Percentiles rank a stretch among this genome's conserved stretches.
phyloP scores from a whole-genome alignment of 108 stramenopile species.

The Nannochloropsis oceanica region DNA sequence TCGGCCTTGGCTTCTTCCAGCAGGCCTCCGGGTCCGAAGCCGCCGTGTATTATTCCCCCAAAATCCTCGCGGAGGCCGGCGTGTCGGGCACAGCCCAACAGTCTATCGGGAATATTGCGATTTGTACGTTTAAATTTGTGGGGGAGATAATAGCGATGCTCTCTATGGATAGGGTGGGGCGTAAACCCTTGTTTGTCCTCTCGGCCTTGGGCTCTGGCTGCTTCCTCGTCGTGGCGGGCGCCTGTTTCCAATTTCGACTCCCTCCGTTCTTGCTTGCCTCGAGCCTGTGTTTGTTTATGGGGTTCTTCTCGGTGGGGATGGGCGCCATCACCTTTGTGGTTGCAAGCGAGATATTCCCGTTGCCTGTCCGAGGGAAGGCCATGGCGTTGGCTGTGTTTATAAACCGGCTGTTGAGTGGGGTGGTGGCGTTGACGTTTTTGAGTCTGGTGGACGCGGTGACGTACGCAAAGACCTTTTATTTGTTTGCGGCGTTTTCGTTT shows the following conservation, averaged over 20 bases:
- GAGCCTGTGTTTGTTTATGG: slow-evolving; percentile 33
- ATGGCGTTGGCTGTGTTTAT: slow-evolving; percentile 34
- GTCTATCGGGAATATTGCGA: slow-evolving; percentile 20
- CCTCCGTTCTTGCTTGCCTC: not conserved
- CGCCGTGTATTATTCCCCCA: slow-evolving; percentile 28
- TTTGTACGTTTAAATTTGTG: slow-evolving; percentile 22
- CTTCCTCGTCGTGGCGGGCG: slow-evolving; percentile 18
- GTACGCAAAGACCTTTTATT: slow-evolving; percentile 21
- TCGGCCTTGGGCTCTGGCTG: not conserved
- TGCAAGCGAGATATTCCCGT: slow-evolving; percentile 35
- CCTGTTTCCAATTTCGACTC: not conserved
- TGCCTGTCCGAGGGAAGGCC: slow-evolving; percentile 30
- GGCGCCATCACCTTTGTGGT: slow-evolving; percentile 37
- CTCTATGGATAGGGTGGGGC: not conserved
- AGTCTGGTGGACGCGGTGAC: slow-evolving; percentile 2
- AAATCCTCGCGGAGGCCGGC: not conserved
- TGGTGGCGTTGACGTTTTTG: slow-evolving; percentile 31
- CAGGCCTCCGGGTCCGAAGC: slow-evolving; percentile 31
- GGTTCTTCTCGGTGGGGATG: slow-evolving; percentile 29
- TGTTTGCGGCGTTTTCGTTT: slow-evolving; percentile 14
- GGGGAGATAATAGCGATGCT: slow-evolving; percentile 9
- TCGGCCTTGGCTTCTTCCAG: slow-evolving; percentile 33
- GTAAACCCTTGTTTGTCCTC: not conserved
- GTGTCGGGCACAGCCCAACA: not conserved
- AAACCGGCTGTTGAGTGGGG: slow-evolving; percentile 28